Evolutionary conservation across 768 basidiomycete genomes (phyloP).

Genomic region (Macrolepiota dolichaula): DNA sequence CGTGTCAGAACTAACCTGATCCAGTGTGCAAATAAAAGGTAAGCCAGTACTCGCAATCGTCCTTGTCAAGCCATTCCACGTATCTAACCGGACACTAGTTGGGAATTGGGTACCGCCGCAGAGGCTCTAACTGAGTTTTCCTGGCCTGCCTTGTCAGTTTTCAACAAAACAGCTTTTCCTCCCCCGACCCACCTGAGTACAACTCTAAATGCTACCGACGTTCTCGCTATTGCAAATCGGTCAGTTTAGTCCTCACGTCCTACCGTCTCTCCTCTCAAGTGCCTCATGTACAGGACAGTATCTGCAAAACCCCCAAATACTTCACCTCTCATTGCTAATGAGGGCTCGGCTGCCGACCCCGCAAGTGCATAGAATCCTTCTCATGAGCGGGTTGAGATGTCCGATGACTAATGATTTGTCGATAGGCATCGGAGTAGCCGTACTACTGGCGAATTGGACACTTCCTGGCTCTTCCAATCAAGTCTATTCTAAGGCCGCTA

Average conservation of each 20-base stretch:
- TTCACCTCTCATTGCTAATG: conserved; percentile 38
- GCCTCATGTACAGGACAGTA: conserved; percentile 29
- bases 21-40: conserved; percentile 27
- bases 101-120: conserved; percentile 59
- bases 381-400: not conserved
- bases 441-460: conserved; percentile 54
- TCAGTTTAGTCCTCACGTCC: conserved; percentile 18
- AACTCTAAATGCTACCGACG: conserved; percentile 32
- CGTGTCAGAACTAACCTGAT: conserved; percentile 18
- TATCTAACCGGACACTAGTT: conserved; percentile 29
- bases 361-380: conserved; percentile 35
- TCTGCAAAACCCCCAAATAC: conserved; percentile 30
- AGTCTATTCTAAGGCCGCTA: conserved; percentile 39
- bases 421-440: conserved; percentile 48
- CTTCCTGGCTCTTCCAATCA: conserved; percentile 27
- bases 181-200: conserved; percentile 30
- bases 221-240: conserved; percentile 37
- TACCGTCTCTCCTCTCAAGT: not conserved
- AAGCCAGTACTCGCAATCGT: not conserved
- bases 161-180: conserved; percentile 36
- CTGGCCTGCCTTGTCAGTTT: conserved; percentile 48
- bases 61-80: not conserved
- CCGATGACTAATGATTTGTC: conserved; percentile 5
- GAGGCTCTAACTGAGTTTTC: conserved; percentile 53
- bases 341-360: conserved; percentile 59